Percentiles rank a stretch among this genome's conserved stretches.
Conservation (phyloP, 257 asterid genomes). For the Solanum sejunctum region DNA sequence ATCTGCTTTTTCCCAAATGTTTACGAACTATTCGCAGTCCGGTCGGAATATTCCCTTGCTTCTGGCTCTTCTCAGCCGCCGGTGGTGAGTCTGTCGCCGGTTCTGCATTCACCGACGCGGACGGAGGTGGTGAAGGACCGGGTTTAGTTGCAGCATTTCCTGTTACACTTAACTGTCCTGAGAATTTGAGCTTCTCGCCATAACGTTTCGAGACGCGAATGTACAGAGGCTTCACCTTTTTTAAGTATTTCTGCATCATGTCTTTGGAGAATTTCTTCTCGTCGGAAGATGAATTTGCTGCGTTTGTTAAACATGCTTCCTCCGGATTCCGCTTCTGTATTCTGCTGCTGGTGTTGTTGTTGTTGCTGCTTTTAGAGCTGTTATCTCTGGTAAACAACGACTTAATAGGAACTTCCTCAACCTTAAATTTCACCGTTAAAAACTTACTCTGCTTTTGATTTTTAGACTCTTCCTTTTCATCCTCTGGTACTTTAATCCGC, state of each 20-base stretch:
- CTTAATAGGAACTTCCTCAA: conserved; percentile 44
- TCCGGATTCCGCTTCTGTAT: conserved; percentile 1
- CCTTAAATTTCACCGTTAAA: conserved; percentile 45
- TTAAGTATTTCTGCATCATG: conserved; percentile 59
- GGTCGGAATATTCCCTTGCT: conserved; percentile 43
- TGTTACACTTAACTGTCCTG: neutral
- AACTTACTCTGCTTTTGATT: conserved; percentile 11
- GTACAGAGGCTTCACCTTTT: conserved; percentile 74
- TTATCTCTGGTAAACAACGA: conserved; percentile 49
- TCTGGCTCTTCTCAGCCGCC: neutral
- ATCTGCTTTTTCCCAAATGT: conserved; percentile 46
- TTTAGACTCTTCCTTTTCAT: neutral
- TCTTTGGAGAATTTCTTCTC: conserved; percentile 44
- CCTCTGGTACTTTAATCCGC: neutral
- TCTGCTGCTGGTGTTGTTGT: neutral
- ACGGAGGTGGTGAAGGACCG: neutral
- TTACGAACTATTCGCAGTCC: conserved; percentile 3
- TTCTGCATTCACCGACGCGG: neutral
- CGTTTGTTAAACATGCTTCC: conserved; percentile 2
- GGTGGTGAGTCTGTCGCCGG: fast-evolving
- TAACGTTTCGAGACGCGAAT: conserved; percentile 12
- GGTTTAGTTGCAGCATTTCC: neutral
- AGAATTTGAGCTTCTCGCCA: neutral
- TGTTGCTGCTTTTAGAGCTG: conserved; percentile 29
- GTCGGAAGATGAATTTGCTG: conserved; percentile 5